Base-by-base conservation (phyloP, 345 rosid genomes). In the Hypericum perforatum region DNA sequence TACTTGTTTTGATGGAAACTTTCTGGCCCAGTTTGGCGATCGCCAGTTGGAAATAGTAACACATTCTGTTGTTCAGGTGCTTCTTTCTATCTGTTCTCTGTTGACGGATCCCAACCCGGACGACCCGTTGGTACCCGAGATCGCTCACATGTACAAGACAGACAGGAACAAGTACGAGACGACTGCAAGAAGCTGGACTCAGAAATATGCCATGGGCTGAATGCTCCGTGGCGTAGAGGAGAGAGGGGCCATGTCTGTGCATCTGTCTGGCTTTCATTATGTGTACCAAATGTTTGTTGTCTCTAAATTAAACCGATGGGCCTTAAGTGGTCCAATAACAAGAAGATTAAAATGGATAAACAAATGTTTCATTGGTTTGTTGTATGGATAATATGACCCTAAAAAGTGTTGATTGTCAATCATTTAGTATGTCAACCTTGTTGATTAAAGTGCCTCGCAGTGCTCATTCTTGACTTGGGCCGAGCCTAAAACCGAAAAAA, bases 111-210 rank as follows among this genome's bases (percentile, higher is more conserved):
- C 97, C 14, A 90, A 90, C 60, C 97, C 97, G 0, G 97, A 90
- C 46, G 96, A 90, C 64, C 97, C 97, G 0, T 76, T 90, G 85
- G 97, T 86, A 39, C 97, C 97, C 0, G 97, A 90, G 74, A 86
- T 90, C 12, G 96, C 97, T 59, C 96, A 90, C 54, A 82, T 90
- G 96, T 90, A 90, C 82, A 90, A 86, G 84, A 82, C 91, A 5
- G 96, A 90, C 82, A 68, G 78, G 74, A 78, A 51, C 72, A 86
- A 90, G 81, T 90, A 90, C 0, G 97, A 90, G 81, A 86, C 91
- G 2, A 86, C 90, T 8, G 96, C 96, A 22, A 82, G 97, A 78
- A 90, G 88, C 87, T 90, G 97, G 97, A 86, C 97, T 72, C 96
- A 90, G 81, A 86, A 90, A 79, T 90, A 90, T 63, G 97, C 96